Conservation (phyloP, 2,329 filamentous ascomycete genomes). For the Colletotrichum sp. region DNA sequence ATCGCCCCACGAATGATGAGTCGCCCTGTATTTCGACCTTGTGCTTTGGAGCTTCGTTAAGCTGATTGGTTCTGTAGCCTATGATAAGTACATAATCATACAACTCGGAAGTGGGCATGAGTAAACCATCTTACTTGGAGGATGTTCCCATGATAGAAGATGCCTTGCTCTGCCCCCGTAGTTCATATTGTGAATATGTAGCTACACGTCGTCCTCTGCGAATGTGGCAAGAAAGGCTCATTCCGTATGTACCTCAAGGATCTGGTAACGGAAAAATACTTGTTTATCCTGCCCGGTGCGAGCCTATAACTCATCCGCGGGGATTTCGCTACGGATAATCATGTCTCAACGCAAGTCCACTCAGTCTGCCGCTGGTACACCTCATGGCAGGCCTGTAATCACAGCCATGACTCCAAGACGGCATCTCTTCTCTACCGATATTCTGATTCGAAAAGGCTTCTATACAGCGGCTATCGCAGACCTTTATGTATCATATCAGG, state of each 20-base stretch:
- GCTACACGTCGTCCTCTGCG: background rate
- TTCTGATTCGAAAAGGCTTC: background rate
- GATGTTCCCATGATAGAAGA: background rate
- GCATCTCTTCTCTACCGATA: background rate
- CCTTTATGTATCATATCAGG: background rate
- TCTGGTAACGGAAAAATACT: background rate
- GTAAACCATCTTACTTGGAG: background rate
- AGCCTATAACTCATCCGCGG: background rate
- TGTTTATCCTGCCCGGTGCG: background rate
- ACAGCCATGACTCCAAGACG: background rate
- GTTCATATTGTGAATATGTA: background rate
- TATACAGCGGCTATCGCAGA: background rate
- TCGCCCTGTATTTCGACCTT: background rate
- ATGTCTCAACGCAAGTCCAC: background rate
- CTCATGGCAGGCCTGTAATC: background rate
- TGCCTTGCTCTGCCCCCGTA: background rate
- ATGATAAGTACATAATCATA: background rate
- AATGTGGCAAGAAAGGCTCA: background rate
- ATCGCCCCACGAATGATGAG: background rate
- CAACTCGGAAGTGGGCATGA: background rate
- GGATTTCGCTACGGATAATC: background rate
- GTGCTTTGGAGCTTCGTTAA: background rate
- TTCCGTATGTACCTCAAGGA: background rate
- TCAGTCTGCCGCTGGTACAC: background rate
- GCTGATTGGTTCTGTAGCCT: background rate